Conservation (phyloP, 306 rosid species). For the Citrullus amarus region DNA sequence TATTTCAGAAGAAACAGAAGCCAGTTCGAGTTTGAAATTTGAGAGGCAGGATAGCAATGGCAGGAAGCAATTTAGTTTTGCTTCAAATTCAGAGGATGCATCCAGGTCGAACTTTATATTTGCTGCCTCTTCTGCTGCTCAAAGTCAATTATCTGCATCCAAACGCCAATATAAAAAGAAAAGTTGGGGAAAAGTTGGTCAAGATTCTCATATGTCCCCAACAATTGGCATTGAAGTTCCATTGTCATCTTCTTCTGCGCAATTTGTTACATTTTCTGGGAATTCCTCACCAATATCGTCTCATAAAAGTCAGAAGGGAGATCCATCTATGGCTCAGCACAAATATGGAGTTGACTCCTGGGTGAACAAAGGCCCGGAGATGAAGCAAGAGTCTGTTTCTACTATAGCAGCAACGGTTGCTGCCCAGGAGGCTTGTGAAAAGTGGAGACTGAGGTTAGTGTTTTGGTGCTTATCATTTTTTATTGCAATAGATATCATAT, state of each 20-base stretch:
- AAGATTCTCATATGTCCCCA: constrained; percentile 31
- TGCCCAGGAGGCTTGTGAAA: constrained; percentile 82
- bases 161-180: constrained; percentile 58
- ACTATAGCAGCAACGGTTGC: constrained; percentile 32
- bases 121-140: constrained; percentile 61
- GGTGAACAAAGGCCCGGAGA: constrained; percentile 26
- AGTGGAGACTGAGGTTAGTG: constrained; percentile 82
- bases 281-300: constrained; percentile 35
- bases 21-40: constrained; percentile 25
- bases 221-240: constrained; percentile 39
- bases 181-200: constrained; percentile 38
- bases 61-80: constrained; percentile 24
- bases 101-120: constrained; percentile 56
- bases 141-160: constrained; percentile 40
- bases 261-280: constrained; percentile 38
- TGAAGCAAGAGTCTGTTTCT: constrained; percentile 35
- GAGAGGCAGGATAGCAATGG: constrained; percentile 29
- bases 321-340: constrained; percentile 25
- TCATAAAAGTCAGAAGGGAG: constrained; percentile 33
- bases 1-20: constrained; percentile 35
- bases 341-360: constrained; percentile 25
- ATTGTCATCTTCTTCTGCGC: constrained; percentile 42
- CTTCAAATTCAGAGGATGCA: constrained; percentile 36
- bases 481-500: neutral
- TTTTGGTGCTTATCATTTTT: constrained; percentile 9